Evolutionary conservation across 306 rosid genomes (phyloP).

Genomic region (Phaseolus lunatus): DNA sequence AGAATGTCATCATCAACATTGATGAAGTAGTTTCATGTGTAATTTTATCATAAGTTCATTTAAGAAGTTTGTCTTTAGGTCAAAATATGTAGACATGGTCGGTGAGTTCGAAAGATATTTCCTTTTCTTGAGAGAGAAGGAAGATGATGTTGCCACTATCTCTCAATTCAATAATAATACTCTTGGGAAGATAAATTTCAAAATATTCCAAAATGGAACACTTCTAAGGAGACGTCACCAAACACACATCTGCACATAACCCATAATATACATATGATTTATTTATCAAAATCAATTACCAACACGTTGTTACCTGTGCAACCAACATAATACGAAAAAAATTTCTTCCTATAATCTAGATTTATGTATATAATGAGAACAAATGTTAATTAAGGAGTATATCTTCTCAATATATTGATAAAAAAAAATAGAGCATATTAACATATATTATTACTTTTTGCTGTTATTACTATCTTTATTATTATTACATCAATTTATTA

Average conservation of each 20-base stretch:
- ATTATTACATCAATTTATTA: no score
- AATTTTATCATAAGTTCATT: conserved; percentile 11
- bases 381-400: no score
- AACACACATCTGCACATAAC: neutral
- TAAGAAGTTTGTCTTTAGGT: conserved; percentile 36
- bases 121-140: conserved; percentile 37
- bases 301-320: neutral
- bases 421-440: no score
- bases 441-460: no score
- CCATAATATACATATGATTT: no score
- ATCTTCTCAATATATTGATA: no score
- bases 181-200: neutral
- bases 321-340: neutral
- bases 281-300: neutral
- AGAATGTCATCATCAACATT: conserved; percentile 35
- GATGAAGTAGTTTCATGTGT: conserved; percentile 12
- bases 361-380: no score
- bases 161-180: conserved; percentile 8
- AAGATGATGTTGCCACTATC: neutral
- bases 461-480: no score
- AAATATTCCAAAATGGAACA: neutral
- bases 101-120: conserved; percentile 35
- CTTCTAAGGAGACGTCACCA: conserved; percentile 6
- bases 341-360: no score
- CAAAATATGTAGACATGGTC: conserved; percentile 40